These are phyloP conservation scores for Lachnellula cervina DNA, from an alignment of 2,329 filamentous ascomycete genomes.

Conservation along the genomic window DNA sequence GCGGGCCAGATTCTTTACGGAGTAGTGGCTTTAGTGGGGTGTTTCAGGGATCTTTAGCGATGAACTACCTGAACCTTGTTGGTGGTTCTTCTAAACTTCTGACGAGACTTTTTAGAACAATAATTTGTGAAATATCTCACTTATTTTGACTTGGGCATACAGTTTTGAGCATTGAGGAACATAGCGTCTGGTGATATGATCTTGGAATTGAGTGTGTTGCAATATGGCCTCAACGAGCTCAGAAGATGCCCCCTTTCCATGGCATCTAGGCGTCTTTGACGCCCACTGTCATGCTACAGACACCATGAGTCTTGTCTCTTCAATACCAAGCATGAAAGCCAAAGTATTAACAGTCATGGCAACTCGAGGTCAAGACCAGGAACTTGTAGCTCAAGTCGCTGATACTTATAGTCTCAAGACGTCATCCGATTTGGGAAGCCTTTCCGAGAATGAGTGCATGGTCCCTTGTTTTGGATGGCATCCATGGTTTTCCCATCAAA, in stretches of 20 bases:
- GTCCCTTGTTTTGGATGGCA: conserved; percentile 83
- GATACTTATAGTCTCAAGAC: conserved; percentile 45
- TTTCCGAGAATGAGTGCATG: conserved; percentile 37
- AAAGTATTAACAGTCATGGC: conserved; percentile 69
- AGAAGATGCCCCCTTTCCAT: conserved; percentile 48
- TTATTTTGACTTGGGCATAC: not conserved
- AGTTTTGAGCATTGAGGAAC: not conserved
- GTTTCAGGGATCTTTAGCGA: not conserved
- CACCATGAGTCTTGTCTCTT: conserved; percentile 57
- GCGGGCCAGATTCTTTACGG: not conserved
- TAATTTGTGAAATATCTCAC: not conserved
- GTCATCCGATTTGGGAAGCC: conserved; percentile 24
- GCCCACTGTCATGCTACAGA: conserved; percentile 84
- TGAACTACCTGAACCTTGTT: not conserved
- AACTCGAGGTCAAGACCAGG: conserved; percentile 69
- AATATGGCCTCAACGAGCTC: not conserved
- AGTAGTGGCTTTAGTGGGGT: not conserved
- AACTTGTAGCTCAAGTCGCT: conserved; percentile 62
- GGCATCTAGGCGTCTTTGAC: conserved; percentile 68
- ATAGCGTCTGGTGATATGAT: not conserved
- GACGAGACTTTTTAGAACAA: not conserved
- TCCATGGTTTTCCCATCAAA: conserved; percentile 77
- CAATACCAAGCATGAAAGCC: conserved; percentile 61
- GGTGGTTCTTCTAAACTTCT: not conserved
- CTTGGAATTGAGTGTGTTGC: too few species aligned